These are phyloP conservation scores for Eimeria nieschulzi DNA, from an alignment of 169 alveolate genomes.

Conservation along the genomic window DNA sequence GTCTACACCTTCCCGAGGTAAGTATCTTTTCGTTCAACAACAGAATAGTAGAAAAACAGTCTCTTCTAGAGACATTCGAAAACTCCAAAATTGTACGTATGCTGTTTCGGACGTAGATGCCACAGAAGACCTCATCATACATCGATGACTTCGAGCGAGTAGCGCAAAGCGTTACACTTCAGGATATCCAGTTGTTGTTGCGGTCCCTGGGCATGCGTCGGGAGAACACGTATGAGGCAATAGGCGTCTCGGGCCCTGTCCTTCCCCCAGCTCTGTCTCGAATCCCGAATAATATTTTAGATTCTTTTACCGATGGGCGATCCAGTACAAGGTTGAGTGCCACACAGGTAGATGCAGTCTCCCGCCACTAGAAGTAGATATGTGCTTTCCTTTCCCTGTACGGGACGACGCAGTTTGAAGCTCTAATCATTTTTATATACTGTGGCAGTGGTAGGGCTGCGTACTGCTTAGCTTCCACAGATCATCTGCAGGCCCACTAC, in stretches of 20 bases:
- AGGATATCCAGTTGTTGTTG: constrained; percentile 56
- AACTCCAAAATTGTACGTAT: too few species aligned
- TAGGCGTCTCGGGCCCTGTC: constrained; percentile 70
- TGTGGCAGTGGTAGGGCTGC: too few species aligned
- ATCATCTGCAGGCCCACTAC: too few species aligned
- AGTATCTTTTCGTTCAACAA: background rate
- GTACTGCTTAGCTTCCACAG: too few species aligned
- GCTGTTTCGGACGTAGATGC: constrained; percentile 37
- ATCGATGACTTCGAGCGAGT: constrained; percentile 48
- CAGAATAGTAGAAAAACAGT: background rate
- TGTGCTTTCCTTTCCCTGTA: too few species aligned
- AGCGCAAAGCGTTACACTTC: constrained; percentile 63
- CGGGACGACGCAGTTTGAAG: too few species aligned
- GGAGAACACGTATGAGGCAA: constrained; percentile 63
- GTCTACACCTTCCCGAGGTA: constrained; percentile 67
- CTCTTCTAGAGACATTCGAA: background rate
- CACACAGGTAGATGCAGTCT: too few species aligned
- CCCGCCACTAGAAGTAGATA: too few species aligned
- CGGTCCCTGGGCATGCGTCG: constrained; percentile 62
- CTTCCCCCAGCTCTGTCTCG: constrained; percentile 58
- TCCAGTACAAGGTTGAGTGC: constrained; percentile 14
- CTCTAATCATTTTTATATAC: too few species aligned
- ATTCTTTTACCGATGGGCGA: background rate
- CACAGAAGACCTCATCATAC: constrained; percentile 59
- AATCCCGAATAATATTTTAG: background rate